Evolutionary conservation across 257 asterid species (phyloP), one percentile per base, ranked within the genome.

Genomic region (Gentiana straminea): DNA sequence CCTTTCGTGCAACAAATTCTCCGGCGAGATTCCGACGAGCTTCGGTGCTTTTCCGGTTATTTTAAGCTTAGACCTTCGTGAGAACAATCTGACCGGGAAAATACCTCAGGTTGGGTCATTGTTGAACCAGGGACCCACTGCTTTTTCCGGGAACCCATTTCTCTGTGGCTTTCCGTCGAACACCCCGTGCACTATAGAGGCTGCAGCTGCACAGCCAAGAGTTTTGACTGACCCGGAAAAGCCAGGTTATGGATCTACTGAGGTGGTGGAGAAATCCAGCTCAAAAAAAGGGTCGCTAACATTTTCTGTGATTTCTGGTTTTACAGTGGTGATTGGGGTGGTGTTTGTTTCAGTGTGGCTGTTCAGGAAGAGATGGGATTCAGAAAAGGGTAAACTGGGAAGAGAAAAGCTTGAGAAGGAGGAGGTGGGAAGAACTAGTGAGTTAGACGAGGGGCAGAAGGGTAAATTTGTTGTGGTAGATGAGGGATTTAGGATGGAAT

Each of bases 91-190:
- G 54, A 79, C 80, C 8, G 97, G 98, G 2, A 88, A 88, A 62
- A 75, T 92, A 66, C 98, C 98, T 59, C 74, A 75, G 73, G 81
- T 70, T 61, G 99, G 95, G 11, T 77, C 97, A 0, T 68, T 88
- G 54, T 61, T 88, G 57, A 92, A 92, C 73, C 99, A 92, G 79
- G 97, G 99, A 0, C 98, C 99, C 41, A 92, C 99, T 37, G 99
- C 97, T 13, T 92, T 92, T 62, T 66, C 89, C 0, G 97, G 94
- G 49, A 92, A 92, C 60, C 84, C 80, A 7, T 62, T 61, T 64
- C 94, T 92, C 33, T 92, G 99, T 66, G 99, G 99, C 45, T 92
- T 88, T 66, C 99, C 99, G 1, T 68, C 83, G 36, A 74, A 65
- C 24, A 72, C 39, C 44, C 73, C 79, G 12, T 92, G 98, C 49